Evolutionary conservation across 345 rosid species (phyloP), one percentile per base, ranked within the genome.

Genomic region (Garcia nutans): DNA sequence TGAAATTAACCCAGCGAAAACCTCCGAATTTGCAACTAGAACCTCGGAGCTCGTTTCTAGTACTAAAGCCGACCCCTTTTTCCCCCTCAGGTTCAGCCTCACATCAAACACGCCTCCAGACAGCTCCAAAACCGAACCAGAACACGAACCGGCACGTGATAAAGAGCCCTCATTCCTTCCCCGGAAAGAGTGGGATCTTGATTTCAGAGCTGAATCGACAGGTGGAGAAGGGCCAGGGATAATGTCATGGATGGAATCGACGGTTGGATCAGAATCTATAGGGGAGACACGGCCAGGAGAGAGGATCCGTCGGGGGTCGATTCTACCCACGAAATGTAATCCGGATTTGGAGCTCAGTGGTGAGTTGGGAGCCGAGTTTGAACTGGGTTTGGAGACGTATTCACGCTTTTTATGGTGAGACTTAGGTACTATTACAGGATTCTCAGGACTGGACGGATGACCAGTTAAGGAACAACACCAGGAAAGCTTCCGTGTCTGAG

Each of bases 241-340:
- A 26, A 73, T 45, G 15, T 85, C 87, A 67, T 75, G 85, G 58
- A 24, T 20, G 52, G 84, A 58, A 5, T 68, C 77, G 79, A 68
- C 55, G 37, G 75, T 78, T 28, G 84, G 87, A 77, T 87, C 88
- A 33, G 91, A 81, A 82, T 95, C 99, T 52, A 95, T 91, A 3
- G 99, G 98, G 17, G 98, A 95, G 77, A 95, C 97, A 49, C 98
- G 93, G 47, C 98, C 98, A 8, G 97, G 99, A 0, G 98, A 95
- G 78, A 93, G 86, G 84, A 95, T 95, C 82, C 97, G 86, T 57
- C 97, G 94, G 11, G 88, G 96, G 87, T 91, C 97, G 72, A 89
- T 91, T 86, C 92, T 90, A 70, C 90, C 90, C 26, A 92, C 91
- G n/a, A 91, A 72, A 75, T 81, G 79, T 56, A 89, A 72, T 57